Percentiles rank a stretch among this genome's conserved stretches.
Evolutionary conservation across 2,329 filamentous ascomycete species (phyloP).

Genomic region (Neofusicoccum cordaticola): DNA sequence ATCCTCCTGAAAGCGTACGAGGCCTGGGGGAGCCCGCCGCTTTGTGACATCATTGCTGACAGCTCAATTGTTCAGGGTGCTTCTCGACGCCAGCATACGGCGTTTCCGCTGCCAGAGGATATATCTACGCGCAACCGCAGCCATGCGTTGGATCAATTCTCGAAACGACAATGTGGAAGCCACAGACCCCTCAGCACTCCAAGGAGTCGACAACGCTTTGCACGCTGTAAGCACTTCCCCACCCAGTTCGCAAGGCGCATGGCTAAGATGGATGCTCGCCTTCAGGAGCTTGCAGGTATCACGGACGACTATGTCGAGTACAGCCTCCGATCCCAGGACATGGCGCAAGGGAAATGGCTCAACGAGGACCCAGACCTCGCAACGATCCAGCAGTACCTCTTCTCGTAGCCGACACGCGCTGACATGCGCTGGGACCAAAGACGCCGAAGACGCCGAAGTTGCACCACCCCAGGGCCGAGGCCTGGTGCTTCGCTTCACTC

Average conservation of each 20-base stretch:
- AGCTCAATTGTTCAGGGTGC: constrained; percentile 46
- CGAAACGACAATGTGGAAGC: constrained; percentile 42
- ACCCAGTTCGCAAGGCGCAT: background rate
- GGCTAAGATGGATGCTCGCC: background rate
- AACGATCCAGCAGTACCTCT: constrained; percentile 40
- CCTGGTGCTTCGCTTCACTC: background rate
- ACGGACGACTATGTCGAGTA: constrained; percentile 57
- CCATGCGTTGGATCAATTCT: constrained; percentile 57
- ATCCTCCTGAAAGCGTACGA: constrained; percentile 55
- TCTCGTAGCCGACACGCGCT: background rate
- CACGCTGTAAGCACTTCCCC: constrained; percentile 42
- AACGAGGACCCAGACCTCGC: constrained; percentile 58
- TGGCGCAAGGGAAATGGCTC: constrained; percentile 59
- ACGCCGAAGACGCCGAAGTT: background rate
- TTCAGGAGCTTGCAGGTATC: constrained; percentile 55
- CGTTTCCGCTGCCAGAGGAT: constrained; percentile 62
- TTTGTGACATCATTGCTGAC: background rate
- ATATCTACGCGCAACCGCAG: constrained; percentile 58
- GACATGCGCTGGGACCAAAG: background rate
- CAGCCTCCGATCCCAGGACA: constrained; percentile 55
- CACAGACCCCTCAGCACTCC: constrained; percentile 46
- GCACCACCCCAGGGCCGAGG: background rate
- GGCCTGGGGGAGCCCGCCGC: background rate
- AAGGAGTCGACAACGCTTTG: constrained; percentile 48
- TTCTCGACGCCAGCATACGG: constrained; percentile 58